Base-by-base conservation (phyloP, 1,284 basidiomycete species). In the Ganoderma leucocontextum region DNA sequence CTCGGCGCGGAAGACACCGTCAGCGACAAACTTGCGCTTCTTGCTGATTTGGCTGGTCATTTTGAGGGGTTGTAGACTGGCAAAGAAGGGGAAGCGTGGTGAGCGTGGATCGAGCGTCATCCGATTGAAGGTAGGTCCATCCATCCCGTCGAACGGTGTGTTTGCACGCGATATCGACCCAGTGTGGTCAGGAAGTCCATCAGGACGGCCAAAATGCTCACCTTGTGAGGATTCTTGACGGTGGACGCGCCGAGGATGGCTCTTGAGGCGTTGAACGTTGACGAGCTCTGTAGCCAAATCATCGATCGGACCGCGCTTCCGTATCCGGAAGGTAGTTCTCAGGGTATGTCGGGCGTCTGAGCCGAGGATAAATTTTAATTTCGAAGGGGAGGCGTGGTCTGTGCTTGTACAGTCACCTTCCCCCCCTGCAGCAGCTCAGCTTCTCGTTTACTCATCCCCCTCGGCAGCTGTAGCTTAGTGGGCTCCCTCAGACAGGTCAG, bases 1-100 rank as follows among this genome's bases (percentile, higher is more conserved):
- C 85, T 98, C 96, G 78, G 97, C 96, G 82, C 95, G 95, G 91
- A 98, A 98, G 70, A 98, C 96, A 91, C 96, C 96, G 82, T 98
- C 97, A 73, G 96, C 96, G 80, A 99, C 95, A 81, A 98, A 98
- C 91, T 96, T 97, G 87, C 95, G 91, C 87, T 96, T 96, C 87
- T 97, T 97, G 87, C 91, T 94, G 87, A 97, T 96, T 82, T 94
- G 92, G 76, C 87, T 80, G 79, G 93, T 85, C 92, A 94, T 94
- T 78, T 85, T 88, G 75, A 70, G 47, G 70, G 39, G 64, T 10
- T 53, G 59, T 47, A 66, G 70, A 72, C 68, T 65, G 25, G 69
- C 55, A 49, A 39, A 52, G 42, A 60, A 66, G 65, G 33, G 39
- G 35, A 13, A 19, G n/a, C 13, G 15, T 38, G 5, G 65, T 72